Evolutionary conservation across 2,329 filamentous ascomycete genomes (phyloP).

Genomic region (Didymella sp.): DNA sequence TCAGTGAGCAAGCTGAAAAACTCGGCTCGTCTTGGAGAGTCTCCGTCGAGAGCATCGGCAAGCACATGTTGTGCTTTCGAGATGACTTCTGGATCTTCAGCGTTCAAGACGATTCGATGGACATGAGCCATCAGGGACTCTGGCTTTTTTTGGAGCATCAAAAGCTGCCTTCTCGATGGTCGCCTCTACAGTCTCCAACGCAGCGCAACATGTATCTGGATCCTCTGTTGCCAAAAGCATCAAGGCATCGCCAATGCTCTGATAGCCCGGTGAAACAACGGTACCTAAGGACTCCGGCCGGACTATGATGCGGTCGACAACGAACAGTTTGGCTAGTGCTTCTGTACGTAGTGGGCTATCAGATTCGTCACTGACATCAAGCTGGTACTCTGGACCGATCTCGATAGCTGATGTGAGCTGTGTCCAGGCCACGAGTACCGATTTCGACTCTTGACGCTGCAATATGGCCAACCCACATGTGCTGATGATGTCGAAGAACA

Average conservation of each 20-base stretch:
- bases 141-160: constrained; percentile 22
- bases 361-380: constrained; percentile 15
- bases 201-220: constrained; percentile 37
- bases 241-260: constrained; percentile 35
- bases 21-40: constrained; percentile 4
- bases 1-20: constrained; percentile 30
- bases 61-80: constrained; percentile 41
- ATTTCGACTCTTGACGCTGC: constrained; percentile 25
- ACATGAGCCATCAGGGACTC: constrained; percentile 33
- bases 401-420: constrained; percentile 26
- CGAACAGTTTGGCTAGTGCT: constrained; percentile 34
- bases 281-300: constrained; percentile 20
- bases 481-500: constrained; percentile 48
- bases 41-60: constrained; percentile 26
- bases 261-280: constrained; percentile 27
- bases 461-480: constrained; percentile 35
- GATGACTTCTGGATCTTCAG: constrained; percentile 37
- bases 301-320: constrained; percentile 37
- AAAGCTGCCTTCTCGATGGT: constrained; percentile 23
- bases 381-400: constrained; percentile 29
- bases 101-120: constrained; percentile 26
- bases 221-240: constrained; percentile 31
- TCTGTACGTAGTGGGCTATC: constrained; percentile 29
- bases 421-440: constrained; percentile 31
- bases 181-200: constrained; percentile 32